Percentiles rank a stretch among this genome's conserved stretches.
Evolutionary conservation across 345 rosid genomes (phyloP).

Genomic region (Citropsis articulata): DNA sequence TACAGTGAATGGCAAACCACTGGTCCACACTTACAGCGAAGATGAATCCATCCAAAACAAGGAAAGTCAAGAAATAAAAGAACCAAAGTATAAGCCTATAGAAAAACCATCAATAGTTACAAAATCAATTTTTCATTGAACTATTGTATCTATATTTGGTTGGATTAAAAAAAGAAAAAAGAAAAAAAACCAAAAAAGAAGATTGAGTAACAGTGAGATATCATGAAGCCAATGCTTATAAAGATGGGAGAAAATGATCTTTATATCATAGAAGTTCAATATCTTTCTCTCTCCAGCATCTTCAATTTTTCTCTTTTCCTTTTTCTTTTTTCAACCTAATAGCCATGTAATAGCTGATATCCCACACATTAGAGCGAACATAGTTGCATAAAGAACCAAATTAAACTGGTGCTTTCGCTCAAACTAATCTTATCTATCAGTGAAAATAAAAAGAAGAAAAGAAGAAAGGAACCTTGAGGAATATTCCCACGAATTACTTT

Average conservation of each 20-base stretch:
- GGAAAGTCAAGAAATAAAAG: background rate
- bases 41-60: background rate
- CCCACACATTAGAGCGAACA: background rate
- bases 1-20: background rate
- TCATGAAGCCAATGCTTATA: background rate
- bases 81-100: background rate
- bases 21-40: background rate
- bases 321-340: background rate
- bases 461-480: conserved; percentile 65
- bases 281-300: background rate
- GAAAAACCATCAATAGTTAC: background rate
- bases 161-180: background rate
- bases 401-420: background rate
- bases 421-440: background rate
- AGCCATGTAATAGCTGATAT: background rate
- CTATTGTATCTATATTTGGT: background rate
- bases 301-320: background rate
- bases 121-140: background rate
- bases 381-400: background rate
- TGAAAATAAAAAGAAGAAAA: conserved; percentile 3
- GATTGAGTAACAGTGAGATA: background rate
- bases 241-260: background rate
- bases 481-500: conserved; percentile 74
- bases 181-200: background rate
- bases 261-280: background rate